A percentile compares a stretch with the other conserved stretches of the same genome.
These are phyloP conservation scores for Naumovozyma baii DNA, from an alignment of 805 yeast genomes.

Conservation along the genomic window DNA sequence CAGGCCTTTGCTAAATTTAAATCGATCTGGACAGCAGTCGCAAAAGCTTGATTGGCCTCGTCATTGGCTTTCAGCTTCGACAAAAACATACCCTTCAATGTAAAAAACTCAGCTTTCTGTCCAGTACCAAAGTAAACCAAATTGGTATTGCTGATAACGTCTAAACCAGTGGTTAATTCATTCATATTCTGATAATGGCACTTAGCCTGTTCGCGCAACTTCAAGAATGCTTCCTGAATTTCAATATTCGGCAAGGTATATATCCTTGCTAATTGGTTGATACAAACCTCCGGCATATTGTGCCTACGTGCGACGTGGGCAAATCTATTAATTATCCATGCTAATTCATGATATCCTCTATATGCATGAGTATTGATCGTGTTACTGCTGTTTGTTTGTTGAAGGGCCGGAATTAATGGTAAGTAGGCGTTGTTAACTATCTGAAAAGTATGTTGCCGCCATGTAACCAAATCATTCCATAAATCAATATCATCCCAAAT, in stretches of 20 bases:
- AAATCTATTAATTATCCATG: slow-evolving; percentile 96
- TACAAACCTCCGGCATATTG: slow-evolving; percentile 93
- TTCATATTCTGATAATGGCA: slow-evolving; percentile 89
- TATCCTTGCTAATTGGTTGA: slow-evolving; percentile 82
- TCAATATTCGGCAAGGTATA: slow-evolving; percentile 95
- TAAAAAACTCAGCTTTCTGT: slow-evolving; percentile 96
- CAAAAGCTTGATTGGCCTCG: slow-evolving; percentile 96
- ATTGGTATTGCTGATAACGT: slow-evolving; percentile 93
- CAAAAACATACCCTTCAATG: slow-evolving; percentile 94
- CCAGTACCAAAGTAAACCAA: slow-evolving; percentile 93
- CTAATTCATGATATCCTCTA: slow-evolving; percentile 96
- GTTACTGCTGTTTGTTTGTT: slow-evolving; percentile 55
- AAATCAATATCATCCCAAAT: slow-evolving; percentile 95
- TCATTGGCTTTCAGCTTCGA: slow-evolving; percentile 84
- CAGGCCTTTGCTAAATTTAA: slow-evolving; percentile 92
- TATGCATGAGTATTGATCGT: slow-evolving; percentile 88
- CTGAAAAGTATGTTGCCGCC: slow-evolving; percentile 98
- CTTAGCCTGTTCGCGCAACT: slow-evolving; percentile 92
- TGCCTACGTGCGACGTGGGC: slow-evolving; percentile 98
- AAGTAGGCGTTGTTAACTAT: slow-evolving; percentile 89
- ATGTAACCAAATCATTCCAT: slow-evolving; percentile 95
- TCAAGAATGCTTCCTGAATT: slow-evolving; percentile 94
- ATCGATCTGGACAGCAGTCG: slow-evolving; percentile 95
- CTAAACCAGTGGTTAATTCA: slow-evolving; percentile 89
- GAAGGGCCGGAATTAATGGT: slow-evolving; percentile 82